Evolutionary conservation across 2,329 filamentous ascomycete genomes (phyloP).

Genomic region (Knoxdaviesia capensis): DNA sequence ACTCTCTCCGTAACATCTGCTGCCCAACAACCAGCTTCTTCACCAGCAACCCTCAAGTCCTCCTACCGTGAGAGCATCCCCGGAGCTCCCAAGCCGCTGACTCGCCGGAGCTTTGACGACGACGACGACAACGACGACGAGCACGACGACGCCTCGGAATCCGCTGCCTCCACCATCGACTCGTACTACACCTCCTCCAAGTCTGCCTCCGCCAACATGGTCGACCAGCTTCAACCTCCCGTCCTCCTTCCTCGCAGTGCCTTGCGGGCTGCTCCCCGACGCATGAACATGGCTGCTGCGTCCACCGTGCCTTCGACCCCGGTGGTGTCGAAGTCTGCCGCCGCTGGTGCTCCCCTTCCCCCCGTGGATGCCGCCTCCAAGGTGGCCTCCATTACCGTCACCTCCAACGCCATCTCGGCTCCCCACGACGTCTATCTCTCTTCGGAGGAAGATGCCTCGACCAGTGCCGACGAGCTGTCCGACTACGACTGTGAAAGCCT

Average conservation of each 20-base stretch:
- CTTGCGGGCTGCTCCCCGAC: conserved; percentile 11
- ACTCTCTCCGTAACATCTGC: too few species aligned
- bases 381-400: too few species aligned
- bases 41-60: too few species aligned
- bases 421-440: conserved; percentile 43
- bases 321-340: too few species aligned
- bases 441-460: conserved; percentile 44
- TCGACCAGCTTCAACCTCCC: conserved; percentile 10
- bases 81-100: conserved; percentile 2
- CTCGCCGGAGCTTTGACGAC: conserved; percentile 2
- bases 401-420: conserved; percentile 4
- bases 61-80: conserved; percentile 2
- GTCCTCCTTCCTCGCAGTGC: conserved; percentile 23
- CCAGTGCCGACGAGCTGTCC: conserved; percentile 38
- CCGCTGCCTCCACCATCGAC: not conserved
- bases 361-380: too few species aligned
- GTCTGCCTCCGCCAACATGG: conserved; percentile 3
- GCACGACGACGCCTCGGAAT: not conserved
- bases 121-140: not conserved
- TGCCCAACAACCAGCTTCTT: too few species aligned
- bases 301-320: too few species aligned
- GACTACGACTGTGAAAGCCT: conserved; percentile 28
- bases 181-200: conserved; percentile 2
- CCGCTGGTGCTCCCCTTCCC: too few species aligned
- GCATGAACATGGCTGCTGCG: too few species aligned